A percentile compares a stretch with the other conserved stretches of the same genome.
phyloP scores from a whole-genome alignment of 371 early-diverging fungal species.

The Gilbertella persicaria region DNA sequence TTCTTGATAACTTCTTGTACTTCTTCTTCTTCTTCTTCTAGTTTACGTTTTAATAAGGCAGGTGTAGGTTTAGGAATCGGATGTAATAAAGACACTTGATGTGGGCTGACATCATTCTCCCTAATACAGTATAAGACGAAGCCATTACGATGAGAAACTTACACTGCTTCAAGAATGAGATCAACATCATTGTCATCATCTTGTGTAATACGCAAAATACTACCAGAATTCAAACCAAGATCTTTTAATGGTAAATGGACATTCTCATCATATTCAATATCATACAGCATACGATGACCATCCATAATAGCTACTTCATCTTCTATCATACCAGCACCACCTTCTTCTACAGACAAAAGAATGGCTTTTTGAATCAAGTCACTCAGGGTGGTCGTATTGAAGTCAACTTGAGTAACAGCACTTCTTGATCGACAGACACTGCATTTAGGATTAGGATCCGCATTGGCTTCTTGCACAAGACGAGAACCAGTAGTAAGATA shows the following conservation, averaged over 20 bases:
- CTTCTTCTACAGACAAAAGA: constrained; percentile 32
- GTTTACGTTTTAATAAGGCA: constrained; percentile 16
- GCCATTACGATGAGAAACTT: constrained; percentile 9
- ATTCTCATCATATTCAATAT: constrained; percentile 91
- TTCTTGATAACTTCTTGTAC: constrained; percentile 12
- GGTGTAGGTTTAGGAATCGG: constrained; percentile 18
- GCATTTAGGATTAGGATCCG: constrained; percentile 62
- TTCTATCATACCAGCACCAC: constrained; percentile 51
- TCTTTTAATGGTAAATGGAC: constrained; percentile 54
- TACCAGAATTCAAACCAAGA: constrained; percentile 62
- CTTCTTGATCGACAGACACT: constrained; percentile 58
- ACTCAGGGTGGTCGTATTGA: constrained; percentile 47
- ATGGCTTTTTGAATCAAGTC: constrained; percentile 54
- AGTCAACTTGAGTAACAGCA: constrained; percentile 45
- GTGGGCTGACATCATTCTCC: constrained; percentile 9
- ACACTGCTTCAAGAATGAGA: constrained; percentile 37
- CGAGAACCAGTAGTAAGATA: constrained; percentile 57
- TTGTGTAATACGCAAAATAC: constrained; percentile 54
- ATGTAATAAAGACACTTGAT: constrained; percentile 8
- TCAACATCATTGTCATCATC: constrained; percentile 51
- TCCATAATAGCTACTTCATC: constrained; percentile 52
- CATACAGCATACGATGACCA: constrained; percentile 80
- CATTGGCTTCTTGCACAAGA: constrained; percentile 51
- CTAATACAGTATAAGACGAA: background rate
- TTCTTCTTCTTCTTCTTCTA: constrained; percentile 19